phyloP scores from a whole-genome alignment of 1,139 yeast species.

The Nadsonia starkeyi-henricii region DNA sequence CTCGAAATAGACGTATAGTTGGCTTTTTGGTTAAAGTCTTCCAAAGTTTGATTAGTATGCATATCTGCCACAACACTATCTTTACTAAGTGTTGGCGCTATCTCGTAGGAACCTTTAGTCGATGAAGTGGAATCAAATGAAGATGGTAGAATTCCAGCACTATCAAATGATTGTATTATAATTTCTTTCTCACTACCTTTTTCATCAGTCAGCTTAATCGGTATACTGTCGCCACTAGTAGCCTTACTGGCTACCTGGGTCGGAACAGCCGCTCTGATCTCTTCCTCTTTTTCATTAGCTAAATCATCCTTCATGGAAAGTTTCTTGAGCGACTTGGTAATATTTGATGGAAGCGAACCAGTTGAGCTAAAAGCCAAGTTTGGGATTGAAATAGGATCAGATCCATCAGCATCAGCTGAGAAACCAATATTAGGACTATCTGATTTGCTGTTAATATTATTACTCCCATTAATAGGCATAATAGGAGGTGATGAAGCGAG shows the following conservation, averaged over 20 bases:
- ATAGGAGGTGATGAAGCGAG: too few relatives aligned
- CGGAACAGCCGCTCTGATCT: background rate
- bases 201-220: background rate
- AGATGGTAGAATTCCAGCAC: background rate
- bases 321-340: background rate
- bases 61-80: constrained; percentile 2
- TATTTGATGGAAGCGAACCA: too few relatives aligned
- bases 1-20: background rate
- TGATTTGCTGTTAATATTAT: too few relatives aligned
- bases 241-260: too few relatives aligned
- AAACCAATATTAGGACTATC: too few relatives aligned
- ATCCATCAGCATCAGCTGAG: too few relatives aligned
- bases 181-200: background rate
- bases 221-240: too few relatives aligned
- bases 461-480: too few relatives aligned
- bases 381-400: too few relatives aligned
- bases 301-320: constrained; percentile 1
- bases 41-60: background rate
- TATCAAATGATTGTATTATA: background rate
- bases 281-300: constrained; percentile 10
- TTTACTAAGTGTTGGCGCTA: background rate
- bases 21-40: background rate
- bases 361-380: too few relatives aligned
- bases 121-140: constrained; percentile 7
- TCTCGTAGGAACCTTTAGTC: constrained; percentile 2